Evolutionary conservation across 192 early-diverging fungal species (phyloP), one percentile per base, ranked within the genome.

Genomic region (Coemansia sp.): DNA sequence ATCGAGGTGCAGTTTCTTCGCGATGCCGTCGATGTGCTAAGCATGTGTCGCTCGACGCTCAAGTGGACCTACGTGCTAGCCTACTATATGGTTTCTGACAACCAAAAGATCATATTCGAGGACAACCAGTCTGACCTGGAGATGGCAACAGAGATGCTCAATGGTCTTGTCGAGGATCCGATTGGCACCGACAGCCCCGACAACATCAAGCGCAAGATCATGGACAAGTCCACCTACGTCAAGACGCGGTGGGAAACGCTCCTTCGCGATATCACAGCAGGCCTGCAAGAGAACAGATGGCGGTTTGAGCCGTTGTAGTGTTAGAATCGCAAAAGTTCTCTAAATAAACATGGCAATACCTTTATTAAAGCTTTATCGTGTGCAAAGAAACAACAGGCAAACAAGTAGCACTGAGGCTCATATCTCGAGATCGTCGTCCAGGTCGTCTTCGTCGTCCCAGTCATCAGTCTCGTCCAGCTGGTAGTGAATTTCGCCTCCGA

Each of bases 31-130:
- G 92, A 95, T 64, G 90, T 90, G 0, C 85, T 97, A 25, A 84
- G 94, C 8, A 74, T 90, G 53, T 93, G 94, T 62, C 93, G 97
- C 65, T 88, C 83, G 71, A 97, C 94, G 0, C 84, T 99, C 23
- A 97, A 94, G 65, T 99, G 97, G 97, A 95, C 96, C 0, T 99
- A 97, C 74, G 90, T 88, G 7, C 92, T 99, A 72, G 97, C 95
- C 0, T 99, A 92, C 79, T 99, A 96, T 65, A 86, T 99, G 68
- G 67, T 74, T 13, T 82, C 88, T 31, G 85, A 87, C 64, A 98
- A 98, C 81, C 79, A 88, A 68, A 96, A 94, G 15, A 88, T 83
- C 11, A 74, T 99, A 28, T 99, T 98, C 80, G 95, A 98, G 73
- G 92, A 97, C 74, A 98, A 99, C 79, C 97, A 99, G 84, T 84